Conservation (phyloP, 768 basidiomycete species). For the Boletus eberwhitei region DNA sequence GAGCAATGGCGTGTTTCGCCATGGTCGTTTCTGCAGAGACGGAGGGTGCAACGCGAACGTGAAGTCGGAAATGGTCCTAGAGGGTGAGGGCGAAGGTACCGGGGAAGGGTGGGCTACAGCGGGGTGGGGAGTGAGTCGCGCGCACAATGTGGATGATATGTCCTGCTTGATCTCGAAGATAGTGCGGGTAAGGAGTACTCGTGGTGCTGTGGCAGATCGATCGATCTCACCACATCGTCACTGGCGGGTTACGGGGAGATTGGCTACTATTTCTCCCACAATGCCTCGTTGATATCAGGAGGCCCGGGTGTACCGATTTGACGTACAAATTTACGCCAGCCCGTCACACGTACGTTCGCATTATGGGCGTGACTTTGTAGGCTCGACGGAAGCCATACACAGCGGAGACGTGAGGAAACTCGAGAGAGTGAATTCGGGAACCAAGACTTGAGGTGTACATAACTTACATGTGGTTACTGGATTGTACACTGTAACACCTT, state of each 20-base stretch:
- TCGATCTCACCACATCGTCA: slow-evolving; percentile 9
- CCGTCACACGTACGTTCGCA: neutral
- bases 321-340: neutral
- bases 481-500: slow-evolving; percentile 13
- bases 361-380: neutral
- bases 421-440: slow-evolving; percentile 1
- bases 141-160: slow-evolving; percentile 7
- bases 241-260: neutral
- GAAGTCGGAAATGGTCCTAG: neutral
- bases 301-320: slow-evolving; percentile 3
- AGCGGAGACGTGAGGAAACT: neutral
- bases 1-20: slow-evolving; percentile 2
- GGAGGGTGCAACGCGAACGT: neutral
- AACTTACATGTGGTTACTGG: slow-evolving; percentile 17
- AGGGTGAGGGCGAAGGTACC: neutral
- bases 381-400: neutral
- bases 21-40: neutral
- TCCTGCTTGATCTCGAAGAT: neutral
- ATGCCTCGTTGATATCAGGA: slow-evolving; percentile 19
- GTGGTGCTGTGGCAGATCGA: slow-evolving; percentile 5
- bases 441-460: neutral
- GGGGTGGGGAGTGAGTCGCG: neutral
- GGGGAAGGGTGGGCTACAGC: neutral
- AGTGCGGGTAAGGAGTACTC: neutral
- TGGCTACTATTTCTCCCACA: neutral